These are phyloP conservation scores for Mytilinidion resinicola DNA, from an alignment of 495 filamentous ascomycete species.

Conservation along the genomic window DNA sequence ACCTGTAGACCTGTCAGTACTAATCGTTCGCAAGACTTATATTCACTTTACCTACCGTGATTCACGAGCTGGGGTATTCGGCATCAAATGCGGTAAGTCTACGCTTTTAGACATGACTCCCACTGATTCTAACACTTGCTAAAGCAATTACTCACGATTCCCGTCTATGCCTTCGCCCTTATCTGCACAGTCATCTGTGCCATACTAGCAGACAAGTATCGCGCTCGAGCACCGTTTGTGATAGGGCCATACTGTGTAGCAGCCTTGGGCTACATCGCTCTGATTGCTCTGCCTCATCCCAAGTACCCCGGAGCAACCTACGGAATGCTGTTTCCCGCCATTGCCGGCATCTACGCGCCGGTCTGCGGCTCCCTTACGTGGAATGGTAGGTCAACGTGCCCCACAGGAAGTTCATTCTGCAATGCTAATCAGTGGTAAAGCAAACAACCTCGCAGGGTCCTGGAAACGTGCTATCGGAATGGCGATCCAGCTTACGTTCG, in stretches of 20 bases:
- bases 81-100: no score
- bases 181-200: conserved; percentile 23
- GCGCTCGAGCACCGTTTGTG: conserved; percentile 18
- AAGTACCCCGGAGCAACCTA: conserved; percentile 26
- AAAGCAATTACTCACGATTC: conserved; percentile 20
- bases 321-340: conserved; percentile 29
- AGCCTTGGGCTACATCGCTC: conserved; percentile 14
- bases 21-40: no score
- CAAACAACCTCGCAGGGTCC: conserved; percentile 32
- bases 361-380: conserved; percentile 27
- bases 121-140: no score
- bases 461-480: conserved; percentile 32
- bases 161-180: conserved; percentile 23
- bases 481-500: conserved; percentile 23
- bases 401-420: no score
- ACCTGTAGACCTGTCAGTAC: no score
- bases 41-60: no score
- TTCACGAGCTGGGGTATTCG: no score
- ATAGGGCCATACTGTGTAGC: conserved; percentile 15
- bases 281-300: conserved; percentile 24
- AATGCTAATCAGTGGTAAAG: no score
- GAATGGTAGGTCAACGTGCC: conserved; percentile 27
- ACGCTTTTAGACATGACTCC: no score
- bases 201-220: conserved; percentile 13
- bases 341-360: conserved; percentile 36